These are phyloP conservation scores for Globisporangium carolinianum DNA, from an alignment of 352 stramenopile genomes.

Conservation along the genomic window DNA sequence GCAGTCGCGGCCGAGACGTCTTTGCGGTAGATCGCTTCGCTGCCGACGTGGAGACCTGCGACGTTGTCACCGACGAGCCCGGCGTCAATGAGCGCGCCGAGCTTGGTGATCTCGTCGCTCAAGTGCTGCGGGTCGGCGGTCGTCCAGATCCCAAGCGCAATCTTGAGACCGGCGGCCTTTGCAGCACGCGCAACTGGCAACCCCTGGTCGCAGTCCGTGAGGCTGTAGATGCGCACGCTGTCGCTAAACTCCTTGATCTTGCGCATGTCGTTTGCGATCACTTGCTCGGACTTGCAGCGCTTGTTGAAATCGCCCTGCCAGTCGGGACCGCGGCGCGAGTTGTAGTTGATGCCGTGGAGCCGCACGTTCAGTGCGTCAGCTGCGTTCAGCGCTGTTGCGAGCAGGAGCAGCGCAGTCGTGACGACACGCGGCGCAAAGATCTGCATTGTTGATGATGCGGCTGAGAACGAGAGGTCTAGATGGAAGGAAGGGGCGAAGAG, in stretches of 20 bases:
- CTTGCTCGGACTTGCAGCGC: slow-evolving; percentile 36
- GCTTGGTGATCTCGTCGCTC: slow-evolving; percentile 35
- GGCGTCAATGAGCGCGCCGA: slow-evolving; percentile 29
- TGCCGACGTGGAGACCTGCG: slow-evolving; percentile 48
- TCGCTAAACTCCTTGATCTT: slow-evolving; percentile 34
- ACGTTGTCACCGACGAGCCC: slow-evolving; percentile 44
- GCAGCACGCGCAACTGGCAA: slow-evolving; percentile 36
- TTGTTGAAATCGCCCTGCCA: slow-evolving; percentile 22
- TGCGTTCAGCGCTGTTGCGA: slow-evolving; percentile 5
- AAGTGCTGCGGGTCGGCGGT: slow-evolving; percentile 27
- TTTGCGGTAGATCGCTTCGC: slow-evolving; percentile 63
- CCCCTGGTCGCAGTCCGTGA: slow-evolving; percentile 47
- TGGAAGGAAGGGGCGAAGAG: not conserved
- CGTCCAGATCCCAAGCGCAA: slow-evolving; percentile 68
- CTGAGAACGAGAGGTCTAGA: not conserved
- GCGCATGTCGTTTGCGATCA: slow-evolving; percentile 53
- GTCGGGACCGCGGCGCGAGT: slow-evolving; percentile 48
- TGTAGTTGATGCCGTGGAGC: slow-evolving; percentile 75
- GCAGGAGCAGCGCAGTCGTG: slow-evolving; percentile 8
- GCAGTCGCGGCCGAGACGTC: slow-evolving; percentile 36
- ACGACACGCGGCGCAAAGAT: slow-evolving; percentile 7
- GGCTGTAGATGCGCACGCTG: slow-evolving; percentile 62
- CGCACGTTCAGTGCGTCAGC: slow-evolving; percentile 37
- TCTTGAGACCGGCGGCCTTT: slow-evolving; percentile 34
- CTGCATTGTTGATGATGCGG: slow-evolving; percentile 11